Conservation (phyloP, 129 eudicot species). For the Ambrosia artemisiifolia region DNA sequence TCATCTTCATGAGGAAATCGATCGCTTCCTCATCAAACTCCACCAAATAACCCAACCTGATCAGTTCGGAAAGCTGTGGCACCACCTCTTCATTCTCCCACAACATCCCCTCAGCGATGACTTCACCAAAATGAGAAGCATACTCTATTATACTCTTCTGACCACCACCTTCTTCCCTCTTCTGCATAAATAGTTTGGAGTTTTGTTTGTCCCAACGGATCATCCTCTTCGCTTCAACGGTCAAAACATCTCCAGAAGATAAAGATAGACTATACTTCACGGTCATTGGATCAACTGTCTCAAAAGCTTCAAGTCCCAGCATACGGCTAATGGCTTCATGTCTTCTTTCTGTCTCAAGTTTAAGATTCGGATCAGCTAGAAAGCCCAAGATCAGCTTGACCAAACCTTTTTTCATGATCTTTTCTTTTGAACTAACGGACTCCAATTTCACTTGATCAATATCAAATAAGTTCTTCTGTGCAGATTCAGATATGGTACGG, state of each 20-base stretch:
- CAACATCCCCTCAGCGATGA: slow-evolving; percentile 46
- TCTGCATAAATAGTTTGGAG: slow-evolving; percentile 36
- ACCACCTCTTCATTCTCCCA: slow-evolving; percentile 55
- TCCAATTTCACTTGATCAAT: slow-evolving; percentile 1
- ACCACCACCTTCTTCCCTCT: slow-evolving; percentile 25
- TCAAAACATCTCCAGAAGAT: slow-evolving; percentile 27
- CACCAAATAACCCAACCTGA: slow-evolving; percentile 50
- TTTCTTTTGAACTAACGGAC: slow-evolving; percentile 14
- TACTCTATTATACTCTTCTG: slow-evolving; percentile 31
- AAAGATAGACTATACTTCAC: slow-evolving; percentile 35
- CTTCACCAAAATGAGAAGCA: slow-evolving; percentile 46
- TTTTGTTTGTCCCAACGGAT: slow-evolving; percentile 55
- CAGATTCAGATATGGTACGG: slow-evolving; percentile 40
- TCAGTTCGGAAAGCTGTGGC: slow-evolving; percentile 40
- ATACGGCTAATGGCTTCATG: slow-evolving; percentile 35
- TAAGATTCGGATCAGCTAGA: slow-evolving; percentile 29
- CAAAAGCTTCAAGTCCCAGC: slow-evolving; percentile 24
- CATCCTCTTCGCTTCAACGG: slow-evolving; percentile 30
- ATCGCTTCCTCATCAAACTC: slow-evolving; percentile 56
- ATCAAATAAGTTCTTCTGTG: slow-evolving; percentile 15
- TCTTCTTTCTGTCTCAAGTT: slow-evolving; percentile 33
- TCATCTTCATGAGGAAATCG: slow-evolving; percentile 41
- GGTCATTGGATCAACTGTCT: slow-evolving; percentile 32
- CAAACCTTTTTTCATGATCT: slow-evolving; percentile 32
- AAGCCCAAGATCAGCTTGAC: slow-evolving; percentile 48